These are phyloP conservation scores for Andrographis paniculata DNA, from an alignment of 305 asterid species.

Conservation along the genomic window DNA sequence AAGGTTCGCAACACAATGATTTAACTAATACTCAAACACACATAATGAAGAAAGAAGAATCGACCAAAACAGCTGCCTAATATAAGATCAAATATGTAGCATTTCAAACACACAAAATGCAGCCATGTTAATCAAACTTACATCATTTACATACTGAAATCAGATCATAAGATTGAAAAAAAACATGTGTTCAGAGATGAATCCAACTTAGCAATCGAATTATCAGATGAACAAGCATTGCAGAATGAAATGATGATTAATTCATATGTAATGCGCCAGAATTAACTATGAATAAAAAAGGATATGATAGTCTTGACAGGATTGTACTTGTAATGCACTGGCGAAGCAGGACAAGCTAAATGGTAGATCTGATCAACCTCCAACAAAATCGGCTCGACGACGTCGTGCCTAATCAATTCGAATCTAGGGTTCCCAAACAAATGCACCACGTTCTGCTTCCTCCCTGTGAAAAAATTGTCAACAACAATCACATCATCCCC, in stretches of 20 bases:
- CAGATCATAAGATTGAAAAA: no score
- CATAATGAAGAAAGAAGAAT: no score
- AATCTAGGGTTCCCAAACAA: constrained; percentile 81
- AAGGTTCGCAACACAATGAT: constrained; percentile 39
- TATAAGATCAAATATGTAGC: no score
- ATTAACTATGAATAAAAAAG: constrained; percentile 18
- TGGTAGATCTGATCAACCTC: constrained; percentile 98
- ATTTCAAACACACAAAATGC: no score
- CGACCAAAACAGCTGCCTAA: no score
- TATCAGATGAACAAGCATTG: no score
- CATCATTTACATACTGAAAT: no score
- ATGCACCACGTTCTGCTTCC: constrained; percentile 85
- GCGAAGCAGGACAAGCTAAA: constrained; percentile 98
- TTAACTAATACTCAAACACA: neutral
- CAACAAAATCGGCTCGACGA: constrained; percentile 85
- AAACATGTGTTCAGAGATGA: neutral
- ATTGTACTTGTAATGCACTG: constrained; percentile 83
- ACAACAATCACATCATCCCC: constrained; percentile 91
- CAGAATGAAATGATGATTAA: no score
- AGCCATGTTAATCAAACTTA: no score
- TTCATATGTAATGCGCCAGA: neutral
- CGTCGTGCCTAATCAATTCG: constrained; percentile 88
- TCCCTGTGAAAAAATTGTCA: constrained; percentile 87
- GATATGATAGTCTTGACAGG: constrained; percentile 98
- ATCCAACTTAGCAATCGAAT: no score